phyloP scores from a whole-genome alignment of 2,329 filamentous ascomycete genomes.

The Trichoderma oligosporum region DNA sequence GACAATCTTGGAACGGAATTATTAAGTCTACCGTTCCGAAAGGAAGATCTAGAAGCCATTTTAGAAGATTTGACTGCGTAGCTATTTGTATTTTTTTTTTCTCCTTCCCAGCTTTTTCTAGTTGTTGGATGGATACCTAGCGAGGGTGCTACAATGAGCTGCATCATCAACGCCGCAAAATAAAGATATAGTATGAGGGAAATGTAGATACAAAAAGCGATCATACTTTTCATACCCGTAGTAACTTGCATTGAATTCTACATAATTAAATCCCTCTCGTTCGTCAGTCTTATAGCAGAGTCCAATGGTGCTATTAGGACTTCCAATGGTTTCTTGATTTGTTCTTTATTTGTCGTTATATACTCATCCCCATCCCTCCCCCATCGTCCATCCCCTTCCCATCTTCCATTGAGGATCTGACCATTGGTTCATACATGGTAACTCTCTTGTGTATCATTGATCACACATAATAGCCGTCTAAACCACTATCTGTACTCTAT shows the following conservation, averaged over 20 bases:
- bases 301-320: background rate
- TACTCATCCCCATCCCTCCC: background rate
- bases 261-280: too few species aligned
- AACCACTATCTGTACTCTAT: background rate
- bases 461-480: background rate
- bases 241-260: too few species aligned
- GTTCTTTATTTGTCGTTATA: background rate
- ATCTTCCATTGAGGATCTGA: background rate
- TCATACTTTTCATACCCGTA: too few species aligned
- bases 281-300: too few species aligned
- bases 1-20: slow-evolving; percentile 82
- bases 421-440: background rate
- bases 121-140: too few species aligned
- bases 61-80: slow-evolving; percentile 62
- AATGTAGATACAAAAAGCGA: slow-evolving; percentile 5
- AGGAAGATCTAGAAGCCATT: slow-evolving; percentile 84
- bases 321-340: background rate
- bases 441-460: background rate
- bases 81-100: background rate
- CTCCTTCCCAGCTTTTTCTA: background rate
- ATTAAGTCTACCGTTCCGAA: slow-evolving; percentile 77
- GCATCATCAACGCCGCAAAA: background rate
- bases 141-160: background rate
- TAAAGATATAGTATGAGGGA: background rate
- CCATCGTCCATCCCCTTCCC: background rate